Evolutionary conservation across 192 early-diverging fungal genomes (phyloP), one percentile per base, ranked within the genome.

Genomic region (Haplosporangium gracile): DNA sequence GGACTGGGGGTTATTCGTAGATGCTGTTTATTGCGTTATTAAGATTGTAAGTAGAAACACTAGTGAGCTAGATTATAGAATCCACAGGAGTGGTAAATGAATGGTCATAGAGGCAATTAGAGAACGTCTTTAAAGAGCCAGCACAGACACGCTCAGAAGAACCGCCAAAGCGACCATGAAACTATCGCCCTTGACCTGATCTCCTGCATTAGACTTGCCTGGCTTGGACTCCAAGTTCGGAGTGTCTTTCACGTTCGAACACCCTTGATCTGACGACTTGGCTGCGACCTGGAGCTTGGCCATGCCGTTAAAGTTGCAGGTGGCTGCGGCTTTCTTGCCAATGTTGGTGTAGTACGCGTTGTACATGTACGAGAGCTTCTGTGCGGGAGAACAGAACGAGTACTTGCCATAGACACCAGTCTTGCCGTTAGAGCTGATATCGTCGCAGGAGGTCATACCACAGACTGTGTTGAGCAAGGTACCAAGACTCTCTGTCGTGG

Each of bases 301-400:
- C 78, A 83, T 88, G 16, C 89, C 87, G 34, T 82, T 82, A 75
- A 87, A 89, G 60, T 82, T 79, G 51, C 89, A 89, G 65, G 87
- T 87, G 22, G 72, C 42, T 4, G 80, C 69, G 2, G 84, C 70
- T 43, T 77, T 85, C 79, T 89, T 88, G 38, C 79, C 79, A 53
- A 88, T 68, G 32, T 51, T 70, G 36, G 65, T 70, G 68, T 89
- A 85, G 32, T 92, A 91, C 5, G 68, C 24, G 51, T 88, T 88
- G 73, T 91, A 91, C 76, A 89, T 82, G 78, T 88, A 92, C 34
- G 87, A 88, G 15, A 92, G 76, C 47, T 92, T 90, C 45, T 90
- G 82, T 20, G 76, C 49, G 1, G 89, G 83, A 13, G 83, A 42
- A 72, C 92, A 92, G 77, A 82, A 88, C 8, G 90, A 90, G 85